Conservation (phyloP, 2,329 filamentous ascomycete genomes). For the Bisporella sp. region DNA sequence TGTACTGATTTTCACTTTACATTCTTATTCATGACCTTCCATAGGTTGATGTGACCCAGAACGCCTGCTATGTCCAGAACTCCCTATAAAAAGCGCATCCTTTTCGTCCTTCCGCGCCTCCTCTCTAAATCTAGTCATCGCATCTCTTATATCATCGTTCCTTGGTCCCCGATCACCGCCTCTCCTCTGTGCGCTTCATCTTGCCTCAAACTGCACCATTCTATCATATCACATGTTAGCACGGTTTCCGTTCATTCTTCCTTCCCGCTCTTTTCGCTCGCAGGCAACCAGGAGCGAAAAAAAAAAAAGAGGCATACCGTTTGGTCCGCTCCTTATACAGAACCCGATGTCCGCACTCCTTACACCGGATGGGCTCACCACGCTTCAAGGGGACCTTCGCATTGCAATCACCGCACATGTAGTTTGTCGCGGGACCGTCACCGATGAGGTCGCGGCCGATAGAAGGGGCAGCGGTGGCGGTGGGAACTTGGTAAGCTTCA, state of each 20-base stretch:
- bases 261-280: not conserved
- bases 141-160: not conserved
- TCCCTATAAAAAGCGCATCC: not conserved
- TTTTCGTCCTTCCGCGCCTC: not conserved
- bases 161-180: slow-evolving; percentile 1
- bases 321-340: slow-evolving; percentile 98
- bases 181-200: slow-evolving; percentile 42
- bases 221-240: slow-evolving; percentile 36
- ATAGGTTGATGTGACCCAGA: not conserved
- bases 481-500: slow-evolving; percentile 72
- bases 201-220: slow-evolving; percentile 98
- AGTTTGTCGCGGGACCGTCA: slow-evolving; percentile 54
- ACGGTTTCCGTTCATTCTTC: no score
- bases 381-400: slow-evolving; percentile 68
- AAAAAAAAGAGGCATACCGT: slow-evolving; percentile 52
- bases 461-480: slow-evolving; percentile 31
- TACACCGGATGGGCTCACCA: slow-evolving; percentile 77
- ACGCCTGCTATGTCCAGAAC: slow-evolving; percentile 8
- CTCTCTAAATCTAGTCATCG: no score
- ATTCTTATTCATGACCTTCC: no score
- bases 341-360: slow-evolving; percentile 90
- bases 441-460: slow-evolving; percentile 29
- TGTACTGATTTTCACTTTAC: no score
- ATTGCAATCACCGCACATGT: slow-evolving; percentile 81
- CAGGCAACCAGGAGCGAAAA: not conserved